Evolutionary conservation across 805 yeast species (phyloP), one percentile per base, ranked within the genome.

Genomic region (Metschnikowia cerradonensis): DNA sequence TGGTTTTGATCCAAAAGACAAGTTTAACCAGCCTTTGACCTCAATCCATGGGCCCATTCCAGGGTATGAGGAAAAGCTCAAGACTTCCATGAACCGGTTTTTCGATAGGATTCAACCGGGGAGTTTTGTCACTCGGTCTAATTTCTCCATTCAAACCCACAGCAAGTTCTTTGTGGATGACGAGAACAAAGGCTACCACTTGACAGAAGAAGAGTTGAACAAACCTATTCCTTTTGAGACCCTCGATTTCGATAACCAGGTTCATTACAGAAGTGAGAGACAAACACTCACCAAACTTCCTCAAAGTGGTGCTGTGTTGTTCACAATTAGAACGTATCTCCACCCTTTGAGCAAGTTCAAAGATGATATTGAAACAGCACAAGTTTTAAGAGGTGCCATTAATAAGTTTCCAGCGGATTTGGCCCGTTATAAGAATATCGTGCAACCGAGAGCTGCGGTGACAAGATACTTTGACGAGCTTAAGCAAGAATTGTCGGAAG

Each of bases 371-470:
- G 79, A 26, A 45, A 68, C 72, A 1, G 70, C 75, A 5, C 78
- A 75, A n/a, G 77, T 82, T 17, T 66, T 88, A 19, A 70, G 75
- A 42, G 84, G 81, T 7, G 89, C 90, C 1, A 79, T 88, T 34
- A 77, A 78, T 20, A 85, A 83, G 0, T 74, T 87, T 61, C 84
- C 86, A 7, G 80, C 72, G 3, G 79, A 72, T 23, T 64, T 86
- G 50, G 81, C 82, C 1, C 68, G 70, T 26, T 88, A 88, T 68
- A 88, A 88, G 64, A 74, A 80, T 51, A 74, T 80, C 32, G 75
- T 76, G 2, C 82, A 73, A 55, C 87, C 94, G 90, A 89, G 90
- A 0, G 80, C 79, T 0, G 85, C 91, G 0, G 84, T 81, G 0
- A 70, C 71, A 52, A 42, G 50, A 23, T 59, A 57, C 44, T 49